Conservation (phyloP, 208 protist genomes). For the Trypanosomatidae sp. region DNA sequence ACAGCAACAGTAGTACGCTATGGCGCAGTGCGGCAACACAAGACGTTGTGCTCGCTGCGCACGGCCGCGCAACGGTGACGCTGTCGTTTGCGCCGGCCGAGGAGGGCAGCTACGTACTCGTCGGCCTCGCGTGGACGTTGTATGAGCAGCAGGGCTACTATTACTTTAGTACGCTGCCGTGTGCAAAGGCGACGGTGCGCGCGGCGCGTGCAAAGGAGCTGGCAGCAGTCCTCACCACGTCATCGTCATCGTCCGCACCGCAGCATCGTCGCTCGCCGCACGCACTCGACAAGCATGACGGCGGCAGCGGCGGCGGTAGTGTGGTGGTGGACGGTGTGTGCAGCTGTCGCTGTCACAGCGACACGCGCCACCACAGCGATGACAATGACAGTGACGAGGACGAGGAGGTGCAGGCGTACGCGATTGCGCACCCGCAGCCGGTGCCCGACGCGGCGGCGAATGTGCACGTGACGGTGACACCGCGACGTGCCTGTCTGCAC, state of each 20-base stretch:
- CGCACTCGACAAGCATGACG: no score
- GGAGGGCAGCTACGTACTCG: constrained; percentile 51
- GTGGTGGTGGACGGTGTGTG: no score
- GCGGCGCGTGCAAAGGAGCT: no score
- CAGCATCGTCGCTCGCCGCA: no score
- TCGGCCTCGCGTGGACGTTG: constrained; percentile 59
- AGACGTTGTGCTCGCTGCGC: constrained; percentile 21
- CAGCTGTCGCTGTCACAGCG: no score
- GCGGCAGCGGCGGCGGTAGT: no score
- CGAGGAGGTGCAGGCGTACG: constrained; percentile 39
- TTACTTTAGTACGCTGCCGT: constrained; percentile 70
- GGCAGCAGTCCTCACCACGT: no score
- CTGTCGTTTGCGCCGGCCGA: constrained; percentile 40
- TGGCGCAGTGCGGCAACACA: constrained; percentile 37
- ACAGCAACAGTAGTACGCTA: no score
- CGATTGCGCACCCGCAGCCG: constrained; percentile 47
- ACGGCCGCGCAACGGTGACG: constrained; percentile 15
- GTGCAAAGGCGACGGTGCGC: no score
- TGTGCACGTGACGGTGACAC: constrained; percentile 37
- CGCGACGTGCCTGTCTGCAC: constrained; percentile 43
- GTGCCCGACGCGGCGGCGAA: constrained; percentile 43
- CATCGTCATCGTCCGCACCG: no score
- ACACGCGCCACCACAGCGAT: no score
- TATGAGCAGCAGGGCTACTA: constrained; percentile 55
- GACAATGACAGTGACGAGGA: no score